Conservation (phyloP, 1,284 basidiomycete species). For the Pseudozyma tsukubaensis region DNA sequence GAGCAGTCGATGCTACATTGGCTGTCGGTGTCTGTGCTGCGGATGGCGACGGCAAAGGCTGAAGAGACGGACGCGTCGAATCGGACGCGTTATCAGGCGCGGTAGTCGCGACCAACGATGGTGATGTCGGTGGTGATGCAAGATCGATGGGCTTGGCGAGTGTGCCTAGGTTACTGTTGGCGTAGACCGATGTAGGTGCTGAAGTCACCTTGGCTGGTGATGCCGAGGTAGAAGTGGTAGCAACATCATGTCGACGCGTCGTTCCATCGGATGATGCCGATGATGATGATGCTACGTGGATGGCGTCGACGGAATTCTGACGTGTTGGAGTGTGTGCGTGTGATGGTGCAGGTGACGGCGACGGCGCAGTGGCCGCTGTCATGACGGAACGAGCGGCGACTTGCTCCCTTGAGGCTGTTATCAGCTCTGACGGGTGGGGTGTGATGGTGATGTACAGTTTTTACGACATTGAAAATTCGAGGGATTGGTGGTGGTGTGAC, state of each 20-base stretch:
- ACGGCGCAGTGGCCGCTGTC: constrained; percentile 51
- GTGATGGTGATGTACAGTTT: constrained; percentile 42
- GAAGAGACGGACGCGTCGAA: constrained; percentile 26
- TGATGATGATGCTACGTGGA: constrained; percentile 12
- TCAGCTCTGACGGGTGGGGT: constrained; percentile 6
- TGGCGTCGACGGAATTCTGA: constrained; percentile 16
- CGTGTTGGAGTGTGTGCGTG: constrained; percentile 33
- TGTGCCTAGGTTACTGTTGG: constrained; percentile 24
- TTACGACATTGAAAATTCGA: constrained; percentile 20
- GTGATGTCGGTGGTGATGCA: constrained; percentile 43
- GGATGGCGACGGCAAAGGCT: constrained; percentile 17
- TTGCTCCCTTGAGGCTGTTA: constrained; percentile 5
- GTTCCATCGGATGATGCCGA: no score
- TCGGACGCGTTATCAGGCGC: constrained; percentile 25
- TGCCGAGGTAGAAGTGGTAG: constrained; percentile 23
- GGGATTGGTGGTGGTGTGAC: constrained; percentile 46
- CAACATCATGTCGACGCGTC: constrained; percentile 42
- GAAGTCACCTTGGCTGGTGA: constrained; percentile 30
- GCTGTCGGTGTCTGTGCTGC: background rate
- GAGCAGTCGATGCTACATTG: constrained; percentile 1
- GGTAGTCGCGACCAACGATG: constrained; percentile 11
- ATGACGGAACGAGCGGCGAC: constrained; percentile 18
- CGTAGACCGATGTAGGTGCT: background rate
- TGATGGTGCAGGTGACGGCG: constrained; percentile 47
- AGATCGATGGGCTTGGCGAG: constrained; percentile 45